Percentiles rank a stretch among this genome's conserved stretches.
These are phyloP conservation scores for Ilyonectria destructans DNA, from an alignment of 2,329 filamentous ascomycete genomes.

Conservation along the genomic window DNA sequence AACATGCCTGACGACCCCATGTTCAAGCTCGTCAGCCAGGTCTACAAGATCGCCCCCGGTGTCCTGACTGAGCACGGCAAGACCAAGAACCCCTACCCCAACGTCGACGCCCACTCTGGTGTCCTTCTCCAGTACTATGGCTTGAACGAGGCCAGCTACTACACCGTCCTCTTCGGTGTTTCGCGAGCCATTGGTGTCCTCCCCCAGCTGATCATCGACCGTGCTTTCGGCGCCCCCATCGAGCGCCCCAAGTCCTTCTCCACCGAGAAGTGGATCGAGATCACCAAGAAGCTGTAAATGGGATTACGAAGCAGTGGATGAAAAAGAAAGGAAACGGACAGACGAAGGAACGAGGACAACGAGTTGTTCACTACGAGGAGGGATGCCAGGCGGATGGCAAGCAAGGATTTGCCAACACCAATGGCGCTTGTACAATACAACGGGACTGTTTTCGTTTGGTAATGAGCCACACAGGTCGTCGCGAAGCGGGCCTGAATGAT, in stretches of 20 bases:
- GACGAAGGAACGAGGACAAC: slow-evolving; percentile 31
- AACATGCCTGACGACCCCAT: slow-evolving; percentile 97
- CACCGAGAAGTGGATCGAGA: slow-evolving; percentile 96
- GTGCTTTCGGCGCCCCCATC: slow-evolving; percentile 95
- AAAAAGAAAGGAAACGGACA: slow-evolving; percentile 31
- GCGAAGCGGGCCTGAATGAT: slow-evolving; percentile 45
- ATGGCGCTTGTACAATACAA: slow-evolving; percentile 51
- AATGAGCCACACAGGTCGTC: slow-evolving; percentile 48
- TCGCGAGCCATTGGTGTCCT: slow-evolving; percentile 98
- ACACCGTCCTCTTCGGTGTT: slow-evolving; percentile 99
- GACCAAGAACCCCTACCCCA: slow-evolving; percentile 99
- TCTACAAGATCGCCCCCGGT: slow-evolving; percentile 99
- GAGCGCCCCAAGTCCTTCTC: slow-evolving; percentile 99
- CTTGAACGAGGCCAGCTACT: slow-evolving; percentile 98
- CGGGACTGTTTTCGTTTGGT: slow-evolving; percentile 49
- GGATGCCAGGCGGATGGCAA: slow-evolving; percentile 38
- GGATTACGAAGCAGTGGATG: slow-evolving; percentile 8
- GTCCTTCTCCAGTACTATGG: slow-evolving; percentile 99
- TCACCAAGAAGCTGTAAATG: slow-evolving; percentile 88
- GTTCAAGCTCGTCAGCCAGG: slow-evolving; percentile 99
- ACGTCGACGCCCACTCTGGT: slow-evolving; percentile 99
- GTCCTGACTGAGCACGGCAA: slow-evolving; percentile 99
- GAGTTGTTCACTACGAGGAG: slow-evolving; percentile 40
- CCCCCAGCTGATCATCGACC: slow-evolving; percentile 99
- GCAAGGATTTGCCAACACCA: slow-evolving; percentile 42